These are phyloP conservation scores for Lactarius quietus DNA, from an alignment of 768 basidiomycete species.

Conservation along the genomic window DNA sequence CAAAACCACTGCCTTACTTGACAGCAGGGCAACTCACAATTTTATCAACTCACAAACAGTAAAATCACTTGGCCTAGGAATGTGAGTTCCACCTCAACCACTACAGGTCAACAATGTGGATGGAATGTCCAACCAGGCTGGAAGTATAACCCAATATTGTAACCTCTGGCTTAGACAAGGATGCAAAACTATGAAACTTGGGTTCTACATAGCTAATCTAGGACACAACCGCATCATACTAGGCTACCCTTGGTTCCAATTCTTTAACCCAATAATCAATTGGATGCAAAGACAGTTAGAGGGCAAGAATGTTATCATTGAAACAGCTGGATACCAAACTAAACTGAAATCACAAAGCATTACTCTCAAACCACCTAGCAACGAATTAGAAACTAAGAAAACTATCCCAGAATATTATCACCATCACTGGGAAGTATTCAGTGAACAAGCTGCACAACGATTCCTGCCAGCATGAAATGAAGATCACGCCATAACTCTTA, in stretches of 20 bases:
- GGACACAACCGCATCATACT: too few species aligned
- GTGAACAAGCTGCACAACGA: background rate
- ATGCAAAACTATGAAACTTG: background rate
- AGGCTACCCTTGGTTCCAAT: too few species aligned
- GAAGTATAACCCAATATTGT: background rate
- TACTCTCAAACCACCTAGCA: too few species aligned
- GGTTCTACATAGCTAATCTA: background rate
- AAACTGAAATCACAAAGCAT: background rate
- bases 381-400: too few species aligned
- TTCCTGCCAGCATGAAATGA: background rate
- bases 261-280: background rate
- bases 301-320: background rate
- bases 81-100: fast-evolving
- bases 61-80: background rate
- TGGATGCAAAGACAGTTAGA: background rate
- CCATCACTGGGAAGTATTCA: too few species aligned
- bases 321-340: background rate
- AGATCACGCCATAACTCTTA: background rate
- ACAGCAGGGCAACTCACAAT: background rate
- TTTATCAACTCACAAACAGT: background rate
- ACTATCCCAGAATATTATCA: too few species aligned
- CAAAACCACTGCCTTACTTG: too few species aligned
- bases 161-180: background rate
- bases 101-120: background rate
- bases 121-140: background rate